Evolutionary conservation across 305 asterid species (phyloP).

Genomic region (Fraxinus nigra): DNA sequence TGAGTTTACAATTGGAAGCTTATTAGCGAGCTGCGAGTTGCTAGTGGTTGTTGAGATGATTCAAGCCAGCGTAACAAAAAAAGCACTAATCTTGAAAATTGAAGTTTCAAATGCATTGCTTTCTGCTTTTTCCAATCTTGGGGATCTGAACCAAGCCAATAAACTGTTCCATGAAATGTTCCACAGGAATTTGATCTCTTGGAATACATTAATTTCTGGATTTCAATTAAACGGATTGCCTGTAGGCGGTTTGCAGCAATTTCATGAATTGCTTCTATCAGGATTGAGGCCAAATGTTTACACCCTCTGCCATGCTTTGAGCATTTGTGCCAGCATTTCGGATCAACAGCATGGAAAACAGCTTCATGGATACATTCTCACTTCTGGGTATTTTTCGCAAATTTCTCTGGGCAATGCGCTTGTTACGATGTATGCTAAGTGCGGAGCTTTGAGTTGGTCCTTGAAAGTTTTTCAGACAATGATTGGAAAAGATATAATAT

Average conservation of each 20-base stretch:
- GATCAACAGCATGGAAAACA: conserved; percentile 61
- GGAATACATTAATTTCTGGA: conserved; percentile 85
- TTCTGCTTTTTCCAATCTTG: conserved; percentile 57
- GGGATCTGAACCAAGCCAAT: conserved; percentile 43
- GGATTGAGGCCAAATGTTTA: conserved; percentile 52
- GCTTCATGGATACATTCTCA: conserved; percentile 51
- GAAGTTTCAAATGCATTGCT: conserved; percentile 75
- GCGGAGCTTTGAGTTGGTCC: conserved; percentile 55
- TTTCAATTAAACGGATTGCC: conserved; percentile 55
- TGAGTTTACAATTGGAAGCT: conserved; percentile 71
- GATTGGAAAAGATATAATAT: conserved; percentile 48
- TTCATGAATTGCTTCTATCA: conserved; percentile 35
- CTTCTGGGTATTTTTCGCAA: conserved; percentile 43
- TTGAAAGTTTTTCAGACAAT: conserved; percentile 52
- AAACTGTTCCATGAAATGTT: conserved; percentile 44
- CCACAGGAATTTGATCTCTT: conserved; percentile 64
- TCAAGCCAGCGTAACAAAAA: conserved; percentile 53
- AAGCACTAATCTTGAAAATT: conserved; percentile 47
- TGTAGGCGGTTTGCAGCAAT: conserved; percentile 45
- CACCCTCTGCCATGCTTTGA: conserved; percentile 67
- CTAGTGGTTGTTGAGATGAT: conserved; percentile 47
- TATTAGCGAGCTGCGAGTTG: conserved; percentile 50
- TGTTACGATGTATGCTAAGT: conserved; percentile 61
- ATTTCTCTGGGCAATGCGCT: conserved; percentile 65
- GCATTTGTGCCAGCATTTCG: conserved; percentile 60